phyloP scores from a whole-genome alignment of 495 filamentous ascomycete species.

The Antarctomyces pellizariae region DNA sequence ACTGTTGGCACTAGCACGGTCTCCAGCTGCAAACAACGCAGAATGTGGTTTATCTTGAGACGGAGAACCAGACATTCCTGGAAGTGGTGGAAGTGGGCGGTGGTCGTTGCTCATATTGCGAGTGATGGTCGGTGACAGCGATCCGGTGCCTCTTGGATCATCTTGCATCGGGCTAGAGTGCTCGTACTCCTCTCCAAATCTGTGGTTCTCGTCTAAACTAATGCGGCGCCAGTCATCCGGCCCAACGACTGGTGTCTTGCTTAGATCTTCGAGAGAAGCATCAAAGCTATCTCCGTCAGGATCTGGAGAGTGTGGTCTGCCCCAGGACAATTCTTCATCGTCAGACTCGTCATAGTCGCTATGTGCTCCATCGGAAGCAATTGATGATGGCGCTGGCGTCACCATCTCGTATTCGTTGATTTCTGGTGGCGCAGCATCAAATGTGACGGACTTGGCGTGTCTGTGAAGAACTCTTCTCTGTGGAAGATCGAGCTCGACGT shows the following conservation, averaged over 20 bases:
- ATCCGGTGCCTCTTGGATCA: slow-evolving; percentile 11
- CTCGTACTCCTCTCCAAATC: too few relatives aligned
- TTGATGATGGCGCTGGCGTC: slow-evolving; percentile 77
- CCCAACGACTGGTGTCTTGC: slow-evolving; percentile 89
- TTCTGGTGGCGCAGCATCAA: slow-evolving; percentile 79
- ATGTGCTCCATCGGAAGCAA: slow-evolving; percentile 69
- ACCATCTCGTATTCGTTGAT: slow-evolving; percentile 96
- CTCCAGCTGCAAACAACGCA: slow-evolving; percentile 34
- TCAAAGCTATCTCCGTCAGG: slow-evolving; percentile 86
- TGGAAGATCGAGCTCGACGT: slow-evolving; percentile 27
- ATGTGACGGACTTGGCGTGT: slow-evolving; percentile 88
- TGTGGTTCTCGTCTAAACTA: slow-evolving; percentile 48
- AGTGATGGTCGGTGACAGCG: slow-evolving; percentile 18
- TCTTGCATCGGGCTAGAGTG: slow-evolving; percentile 39
- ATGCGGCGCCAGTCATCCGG: slow-evolving; percentile 88
- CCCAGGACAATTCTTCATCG: slow-evolving; percentile 49
- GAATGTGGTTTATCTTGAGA: slow-evolving; percentile 19
- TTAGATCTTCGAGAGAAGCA: slow-evolving; percentile 77
- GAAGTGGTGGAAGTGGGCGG: slow-evolving; percentile 53
- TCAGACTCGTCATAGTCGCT: slow-evolving; percentile 71
- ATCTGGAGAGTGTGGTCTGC: slow-evolving; percentile 37
- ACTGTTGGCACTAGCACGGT: slow-evolving; percentile 34
- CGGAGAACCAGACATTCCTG: slow-evolving; percentile 20
- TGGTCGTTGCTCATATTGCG: slow-evolving; percentile 47
- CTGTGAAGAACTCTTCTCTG: slow-evolving; percentile 39